A percentile compares a stretch with the other conserved stretches of the same genome.
Evolutionary conservation across 345 rosid genomes (phyloP).

Genomic region (Linum lewisii): DNA sequence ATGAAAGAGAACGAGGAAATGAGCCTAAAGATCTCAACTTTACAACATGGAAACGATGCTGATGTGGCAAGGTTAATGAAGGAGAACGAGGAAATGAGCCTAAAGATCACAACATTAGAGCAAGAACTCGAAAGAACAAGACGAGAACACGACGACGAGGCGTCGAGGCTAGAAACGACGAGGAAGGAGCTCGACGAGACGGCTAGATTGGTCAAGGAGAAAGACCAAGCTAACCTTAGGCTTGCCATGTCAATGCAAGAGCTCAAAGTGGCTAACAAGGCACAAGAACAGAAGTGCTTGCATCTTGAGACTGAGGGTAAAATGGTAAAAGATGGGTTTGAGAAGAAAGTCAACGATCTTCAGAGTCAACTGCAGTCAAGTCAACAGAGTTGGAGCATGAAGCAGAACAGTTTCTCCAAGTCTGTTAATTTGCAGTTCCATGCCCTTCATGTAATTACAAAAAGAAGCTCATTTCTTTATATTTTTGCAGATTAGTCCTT

Average conservation of each 20-base stretch:
- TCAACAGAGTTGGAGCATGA: slow-evolving; percentile 40
- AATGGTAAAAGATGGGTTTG: slow-evolving; percentile 29
- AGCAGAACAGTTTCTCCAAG: slow-evolving; percentile 31
- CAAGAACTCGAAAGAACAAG: slow-evolving; percentile 20
- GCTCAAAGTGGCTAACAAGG: slow-evolving; percentile 37
- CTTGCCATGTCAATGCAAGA: slow-evolving; percentile 33
- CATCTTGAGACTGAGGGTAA: slow-evolving; percentile 53
- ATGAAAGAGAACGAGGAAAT: slow-evolving; percentile 28
- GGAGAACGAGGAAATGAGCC: slow-evolving; percentile 27
- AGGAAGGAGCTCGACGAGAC: background rate
- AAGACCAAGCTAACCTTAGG: slow-evolving; percentile 27
- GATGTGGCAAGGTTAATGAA: slow-evolving; percentile 25
- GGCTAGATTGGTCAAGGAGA: slow-evolving; percentile 20
- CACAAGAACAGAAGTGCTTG: slow-evolving; percentile 33
- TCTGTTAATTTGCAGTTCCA: slow-evolving; percentile 39
- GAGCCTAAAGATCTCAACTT: slow-evolving; percentile 16
- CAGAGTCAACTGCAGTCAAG: slow-evolving; percentile 18
- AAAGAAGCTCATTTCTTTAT: slow-evolving; percentile 5
- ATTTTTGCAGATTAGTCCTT: background rate
- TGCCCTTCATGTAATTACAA: slow-evolving; percentile 59
- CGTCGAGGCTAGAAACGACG: background rate
- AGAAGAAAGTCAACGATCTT: background rate
- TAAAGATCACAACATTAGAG: slow-evolving; percentile 18
- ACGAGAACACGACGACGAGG: background rate
- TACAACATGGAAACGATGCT: slow-evolving; percentile 19